Conservation (phyloP, 441 rosid species). For the Adansonia gregorii region DNA sequence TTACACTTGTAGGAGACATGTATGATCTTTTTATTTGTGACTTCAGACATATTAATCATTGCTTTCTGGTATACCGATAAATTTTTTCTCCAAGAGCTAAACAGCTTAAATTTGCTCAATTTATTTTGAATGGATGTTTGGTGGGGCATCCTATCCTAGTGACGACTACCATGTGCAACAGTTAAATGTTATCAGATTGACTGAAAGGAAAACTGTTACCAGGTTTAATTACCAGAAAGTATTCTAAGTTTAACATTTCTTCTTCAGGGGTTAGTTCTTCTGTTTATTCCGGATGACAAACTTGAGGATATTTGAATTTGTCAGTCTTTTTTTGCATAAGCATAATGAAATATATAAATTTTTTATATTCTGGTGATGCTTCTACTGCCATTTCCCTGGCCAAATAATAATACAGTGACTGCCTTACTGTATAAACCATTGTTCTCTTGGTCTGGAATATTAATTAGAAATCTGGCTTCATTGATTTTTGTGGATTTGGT, state of each 20-base stretch:
- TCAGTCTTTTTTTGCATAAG: background rate
- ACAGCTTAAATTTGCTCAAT: background rate
- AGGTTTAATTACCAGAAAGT: slow-evolving; percentile 2
- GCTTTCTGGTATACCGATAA: background rate
- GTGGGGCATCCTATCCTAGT: background rate
- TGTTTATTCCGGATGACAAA: background rate
- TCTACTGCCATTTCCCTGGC: background rate
- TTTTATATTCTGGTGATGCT: slow-evolving; percentile 6
- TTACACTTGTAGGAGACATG: background rate
- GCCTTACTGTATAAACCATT: background rate
- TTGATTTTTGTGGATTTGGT: slow-evolving; percentile 9
- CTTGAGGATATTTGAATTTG: background rate
- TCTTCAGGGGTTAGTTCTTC: background rate
- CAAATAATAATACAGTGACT: background rate
- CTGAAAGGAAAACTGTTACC: slow-evolving; percentile 1
- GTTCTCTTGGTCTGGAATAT: background rate
- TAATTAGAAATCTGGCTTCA: slow-evolving; percentile 4
- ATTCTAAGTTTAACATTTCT: slow-evolving; percentile 4
- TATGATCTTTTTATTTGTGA: background rate
- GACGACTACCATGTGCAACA: background rate
- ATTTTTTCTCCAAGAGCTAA: background rate
- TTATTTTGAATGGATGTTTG: background rate
- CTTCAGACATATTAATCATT: background rate
- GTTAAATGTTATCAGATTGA: background rate
- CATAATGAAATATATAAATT: background rate